Evolutionary conservation across 139 green algal species (phyloP).

Genomic region (Trebouxia sp.): DNA sequence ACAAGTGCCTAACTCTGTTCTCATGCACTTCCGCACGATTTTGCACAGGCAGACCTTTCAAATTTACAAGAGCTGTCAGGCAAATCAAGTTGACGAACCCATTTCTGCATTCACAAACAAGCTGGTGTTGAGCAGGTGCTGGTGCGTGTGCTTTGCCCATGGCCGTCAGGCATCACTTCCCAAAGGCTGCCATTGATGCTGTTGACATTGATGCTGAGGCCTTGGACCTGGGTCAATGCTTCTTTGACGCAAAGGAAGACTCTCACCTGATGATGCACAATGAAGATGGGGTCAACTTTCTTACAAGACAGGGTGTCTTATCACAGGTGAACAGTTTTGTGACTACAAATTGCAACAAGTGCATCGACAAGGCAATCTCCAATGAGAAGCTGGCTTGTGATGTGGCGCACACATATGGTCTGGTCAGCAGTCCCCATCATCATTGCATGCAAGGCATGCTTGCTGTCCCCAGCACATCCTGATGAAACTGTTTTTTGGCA

Average conservation of each 20-base stretch:
- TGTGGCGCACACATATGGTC: too few relatives aligned
- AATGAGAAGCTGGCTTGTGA: too few relatives aligned
- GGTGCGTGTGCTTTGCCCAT: slow-evolving; percentile 22
- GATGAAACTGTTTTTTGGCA: too few relatives aligned
- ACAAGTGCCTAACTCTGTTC: background rate
- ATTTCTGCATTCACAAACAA: background rate
- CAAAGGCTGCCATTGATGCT: slow-evolving; percentile 12
- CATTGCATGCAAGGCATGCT: too few relatives aligned
- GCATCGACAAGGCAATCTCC: too few relatives aligned
- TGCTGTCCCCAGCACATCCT: too few relatives aligned
- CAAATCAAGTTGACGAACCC: background rate
- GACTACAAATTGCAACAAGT: too few relatives aligned
- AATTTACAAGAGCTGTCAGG: background rate
- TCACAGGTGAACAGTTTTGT: background rate
- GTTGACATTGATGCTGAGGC: slow-evolving; percentile 27
- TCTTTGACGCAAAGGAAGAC: slow-evolving; percentile 14
- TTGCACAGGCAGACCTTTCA: background rate
- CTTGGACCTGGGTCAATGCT: slow-evolving; percentile 17
- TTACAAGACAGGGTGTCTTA: background rate
- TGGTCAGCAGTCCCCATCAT: too few relatives aligned
- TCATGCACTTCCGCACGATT: background rate
- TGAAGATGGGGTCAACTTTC: slow-evolving; percentile 17
- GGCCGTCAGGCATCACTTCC: slow-evolving; percentile 1
- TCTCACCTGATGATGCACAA: slow-evolving; percentile 9
- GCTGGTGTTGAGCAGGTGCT: background rate